Percentiles rank a stretch among this genome's conserved stretches.
Conservation (phyloP, 495 filamentous ascomycete species). For the Corynascus novoguineensis region DNA sequence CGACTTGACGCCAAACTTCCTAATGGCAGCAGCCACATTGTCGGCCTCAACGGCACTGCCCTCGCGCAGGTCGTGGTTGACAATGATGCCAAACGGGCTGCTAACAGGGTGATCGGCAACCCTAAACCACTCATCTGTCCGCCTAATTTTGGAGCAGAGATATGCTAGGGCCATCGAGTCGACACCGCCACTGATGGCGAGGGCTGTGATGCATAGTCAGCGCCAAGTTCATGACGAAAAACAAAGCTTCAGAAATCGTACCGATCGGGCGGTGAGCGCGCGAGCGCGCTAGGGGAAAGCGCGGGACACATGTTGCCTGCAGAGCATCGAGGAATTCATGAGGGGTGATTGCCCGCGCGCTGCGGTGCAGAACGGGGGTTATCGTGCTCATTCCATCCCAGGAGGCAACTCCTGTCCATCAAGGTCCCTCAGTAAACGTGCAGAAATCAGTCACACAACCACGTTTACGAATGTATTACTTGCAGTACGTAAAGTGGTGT, state of each 20-base stretch:
- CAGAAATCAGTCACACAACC: too few relatives aligned
- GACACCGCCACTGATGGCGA: conserved; percentile 88
- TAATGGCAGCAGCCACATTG: conserved; percentile 52
- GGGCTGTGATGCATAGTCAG: conserved; percentile 45
- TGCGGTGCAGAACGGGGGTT: conserved; percentile 36
- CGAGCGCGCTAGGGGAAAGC: conserved; percentile 30
- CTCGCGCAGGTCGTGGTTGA: conserved; percentile 70
- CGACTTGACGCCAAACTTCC: conserved; percentile 24
- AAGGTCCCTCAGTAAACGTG: neutral
- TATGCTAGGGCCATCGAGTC: conserved; percentile 92
- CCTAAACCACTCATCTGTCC: conserved; percentile 20
- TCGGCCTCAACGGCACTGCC: conserved; percentile 65
- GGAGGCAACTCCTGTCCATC: neutral
- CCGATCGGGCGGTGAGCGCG: conserved; percentile 29
- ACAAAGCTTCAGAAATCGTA: conserved; percentile 11
- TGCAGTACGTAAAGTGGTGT: neutral
- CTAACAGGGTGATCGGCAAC: conserved; percentile 36
- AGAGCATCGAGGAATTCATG: conserved; percentile 51
- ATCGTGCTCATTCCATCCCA: conserved; percentile 43
- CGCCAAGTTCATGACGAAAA: neutral
- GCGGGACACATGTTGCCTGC: conserved; percentile 44
- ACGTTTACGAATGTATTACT: too few relatives aligned
- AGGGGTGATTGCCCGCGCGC: conserved; percentile 42
- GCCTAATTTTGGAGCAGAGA: conserved; percentile 51
- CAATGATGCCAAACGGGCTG: conserved; percentile 58